Conservation (phyloP, 805 yeast species). For the Yamadazyma ubonensis region DNA sequence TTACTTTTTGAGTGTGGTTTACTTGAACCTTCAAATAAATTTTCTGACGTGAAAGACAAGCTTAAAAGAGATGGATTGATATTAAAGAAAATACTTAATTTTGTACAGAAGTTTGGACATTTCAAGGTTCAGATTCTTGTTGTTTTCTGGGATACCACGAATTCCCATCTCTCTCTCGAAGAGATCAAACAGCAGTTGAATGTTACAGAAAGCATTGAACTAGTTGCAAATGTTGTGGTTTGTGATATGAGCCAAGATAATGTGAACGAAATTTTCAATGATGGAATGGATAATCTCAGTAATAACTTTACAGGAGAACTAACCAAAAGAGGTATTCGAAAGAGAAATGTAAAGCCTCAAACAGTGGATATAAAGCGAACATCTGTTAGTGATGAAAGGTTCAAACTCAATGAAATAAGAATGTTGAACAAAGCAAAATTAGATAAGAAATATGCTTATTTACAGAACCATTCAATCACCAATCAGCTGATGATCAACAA, state of each 20-base stretch:
- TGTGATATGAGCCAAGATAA: conserved; percentile 35
- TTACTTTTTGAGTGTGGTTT: conserved; percentile 55
- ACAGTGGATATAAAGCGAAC: background rate
- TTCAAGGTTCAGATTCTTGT: conserved; percentile 41
- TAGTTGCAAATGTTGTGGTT: conserved; percentile 19
- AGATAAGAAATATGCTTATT: conserved; percentile 30
- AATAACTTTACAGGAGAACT: conserved; percentile 27
- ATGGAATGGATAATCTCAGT: conserved; percentile 23
- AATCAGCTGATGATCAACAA: conserved; percentile 8
- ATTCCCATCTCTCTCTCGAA: conserved; percentile 16
- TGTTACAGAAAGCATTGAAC: background rate
- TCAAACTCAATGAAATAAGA: conserved; percentile 24
- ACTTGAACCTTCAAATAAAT: conserved; percentile 16
- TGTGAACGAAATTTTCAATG: conserved; percentile 25
- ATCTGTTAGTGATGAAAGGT: conserved; percentile 12
- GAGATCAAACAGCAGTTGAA: conserved; percentile 15
- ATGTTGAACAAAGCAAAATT: conserved; percentile 28
- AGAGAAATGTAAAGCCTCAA: conserved; percentile 1
- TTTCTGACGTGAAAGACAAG: conserved; percentile 25
- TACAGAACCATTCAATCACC: conserved; percentile 26
- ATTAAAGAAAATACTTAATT: conserved; percentile 33
- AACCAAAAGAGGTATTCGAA: conserved; percentile 27
- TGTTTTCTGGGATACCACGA: conserved; percentile 41
- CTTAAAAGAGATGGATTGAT: conserved; percentile 35
- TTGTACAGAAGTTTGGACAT: conserved; percentile 34